Evolutionary conservation across 495 filamentous ascomycete genomes (phyloP).

Genomic region (Penicillium soppii): DNA sequence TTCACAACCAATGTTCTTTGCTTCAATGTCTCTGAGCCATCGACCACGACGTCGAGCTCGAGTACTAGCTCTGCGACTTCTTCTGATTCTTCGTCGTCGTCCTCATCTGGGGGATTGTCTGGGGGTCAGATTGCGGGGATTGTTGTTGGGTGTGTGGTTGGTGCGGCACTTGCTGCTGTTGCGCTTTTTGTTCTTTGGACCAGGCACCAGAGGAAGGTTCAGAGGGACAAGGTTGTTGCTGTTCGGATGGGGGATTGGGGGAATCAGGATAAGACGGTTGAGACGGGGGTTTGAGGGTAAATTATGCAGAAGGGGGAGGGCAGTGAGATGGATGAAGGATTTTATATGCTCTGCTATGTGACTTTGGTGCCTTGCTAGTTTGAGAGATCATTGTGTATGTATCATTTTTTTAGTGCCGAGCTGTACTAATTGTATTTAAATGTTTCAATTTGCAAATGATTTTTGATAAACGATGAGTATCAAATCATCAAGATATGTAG

Average conservation of each 20-base stretch:
- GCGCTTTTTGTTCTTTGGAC: slow-evolving; percentile 8
- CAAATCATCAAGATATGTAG: no score
- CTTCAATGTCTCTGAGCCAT: slow-evolving; percentile 48
- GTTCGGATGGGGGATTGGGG: not conserved
- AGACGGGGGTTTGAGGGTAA: no score
- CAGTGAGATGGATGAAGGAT: no score
- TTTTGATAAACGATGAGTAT: no score
- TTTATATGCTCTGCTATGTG: no score
- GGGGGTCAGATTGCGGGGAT: slow-evolving; percentile 47
- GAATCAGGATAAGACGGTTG: not conserved
- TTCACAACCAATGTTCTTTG: slow-evolving; percentile 45
- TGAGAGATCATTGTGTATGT: no score
- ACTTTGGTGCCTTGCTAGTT: no score
- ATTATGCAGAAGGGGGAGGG: no score
- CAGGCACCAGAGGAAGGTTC: not conserved
- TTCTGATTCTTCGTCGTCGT: not conserved
- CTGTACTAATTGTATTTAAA: no score
- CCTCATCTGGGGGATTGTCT: slow-evolving; percentile 28
- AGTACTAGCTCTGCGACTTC: slow-evolving; percentile 2
- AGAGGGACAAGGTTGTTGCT: not conserved
- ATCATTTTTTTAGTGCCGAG: no score
- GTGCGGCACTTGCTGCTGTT: slow-evolving; percentile 18
- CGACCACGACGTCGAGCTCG: slow-evolving; percentile 1
- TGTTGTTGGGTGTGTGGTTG: slow-evolving; percentile 45
- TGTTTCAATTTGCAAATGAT: no score